These are phyloP conservation scores for Metschnikowia orientalis DNA, from an alignment of 805 yeast species.

Conservation along the genomic window DNA sequence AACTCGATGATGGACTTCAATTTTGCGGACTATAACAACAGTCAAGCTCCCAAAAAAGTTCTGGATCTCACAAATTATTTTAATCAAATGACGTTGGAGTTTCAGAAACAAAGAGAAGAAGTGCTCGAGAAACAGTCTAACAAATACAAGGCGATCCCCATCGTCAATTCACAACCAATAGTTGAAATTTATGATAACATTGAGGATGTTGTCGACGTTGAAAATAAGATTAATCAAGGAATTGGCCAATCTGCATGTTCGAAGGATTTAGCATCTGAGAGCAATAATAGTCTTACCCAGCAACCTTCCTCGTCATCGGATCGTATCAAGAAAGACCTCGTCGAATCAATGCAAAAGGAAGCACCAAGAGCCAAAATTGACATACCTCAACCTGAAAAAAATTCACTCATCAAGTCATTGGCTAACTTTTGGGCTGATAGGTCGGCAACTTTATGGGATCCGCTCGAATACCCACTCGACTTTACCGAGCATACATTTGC, in stretches of 20 bases:
- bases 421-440: slow-evolving; percentile 97
- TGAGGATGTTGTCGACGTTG: slow-evolving; percentile 74
- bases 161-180: slow-evolving; percentile 74
- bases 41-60: slow-evolving; percentile 36
- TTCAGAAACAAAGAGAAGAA: slow-evolving; percentile 86
- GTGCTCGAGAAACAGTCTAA: slow-evolving; percentile 51
- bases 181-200: slow-evolving; percentile 88
- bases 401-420: slow-evolving; percentile 75
- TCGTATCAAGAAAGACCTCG: too few species aligned
- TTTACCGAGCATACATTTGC: slow-evolving; percentile 87
- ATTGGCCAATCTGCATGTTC: too few species aligned
- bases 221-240: too few species aligned
- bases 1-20: slow-evolving; percentile 7
- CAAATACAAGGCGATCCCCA: slow-evolving; percentile 64
- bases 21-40: slow-evolving; percentile 3
- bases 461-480: slow-evolving; percentile 74
- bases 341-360: slow-evolving; percentile 2
- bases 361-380: slow-evolving; percentile 17
- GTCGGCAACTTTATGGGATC: slow-evolving; percentile 93
- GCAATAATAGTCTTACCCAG: too few species aligned
- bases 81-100: slow-evolving; percentile 78
- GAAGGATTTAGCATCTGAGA: too few species aligned
- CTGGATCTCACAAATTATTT: slow-evolving; percentile 62
- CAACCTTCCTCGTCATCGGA: too few species aligned
- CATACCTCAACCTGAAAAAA: slow-evolving; percentile 53